These are phyloP conservation scores for Laguncularia racemosa DNA, from an alignment of 345 rosid genomes.

Conservation along the genomic window DNA sequence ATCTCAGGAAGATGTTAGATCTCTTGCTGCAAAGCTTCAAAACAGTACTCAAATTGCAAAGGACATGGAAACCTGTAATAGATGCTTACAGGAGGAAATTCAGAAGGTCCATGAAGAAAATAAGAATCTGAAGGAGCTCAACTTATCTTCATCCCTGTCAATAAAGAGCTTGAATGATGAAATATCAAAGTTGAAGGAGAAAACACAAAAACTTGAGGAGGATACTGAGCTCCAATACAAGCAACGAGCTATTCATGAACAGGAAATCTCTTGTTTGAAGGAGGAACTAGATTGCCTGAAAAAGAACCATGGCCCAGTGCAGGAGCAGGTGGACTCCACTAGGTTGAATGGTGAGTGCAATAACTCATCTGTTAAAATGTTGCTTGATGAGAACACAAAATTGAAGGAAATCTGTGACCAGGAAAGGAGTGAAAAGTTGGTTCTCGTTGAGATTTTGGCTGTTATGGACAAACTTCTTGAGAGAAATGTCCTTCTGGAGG, in stretches of 20 bases:
- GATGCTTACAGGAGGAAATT: conserved; percentile 44
- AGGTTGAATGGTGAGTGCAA: conserved; percentile 53
- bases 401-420: conserved; percentile 45
- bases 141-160: conserved; percentile 57
- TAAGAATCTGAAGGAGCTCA: conserved; percentile 50
- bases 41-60: conserved; percentile 43
- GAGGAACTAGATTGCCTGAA: conserved; percentile 65
- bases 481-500: conserved; percentile 65
- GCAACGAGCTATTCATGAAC: conserved; percentile 82
- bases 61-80: conserved; percentile 57
- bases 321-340: conserved; percentile 69
- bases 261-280: conserved; percentile 81
- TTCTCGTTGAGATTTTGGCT: conserved; percentile 50
- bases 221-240: conserved; percentile 73
- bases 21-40: conserved; percentile 55
- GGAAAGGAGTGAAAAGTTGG: conserved; percentile 36
- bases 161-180: conserved; percentile 56
- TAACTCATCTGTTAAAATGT: conserved; percentile 51
- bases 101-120: conserved; percentile 44
- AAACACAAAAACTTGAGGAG: conserved; percentile 66
- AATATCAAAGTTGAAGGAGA: conserved; percentile 51
- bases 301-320: conserved; percentile 47
- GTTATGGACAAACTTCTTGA: conserved; percentile 56
- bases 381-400: conserved; percentile 51
- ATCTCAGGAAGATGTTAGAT: conserved; percentile 77